These are phyloP conservation scores for Vitis labrusca DNA, from an alignment of 164 flowering plant genomes.

Conservation along the genomic window DNA sequence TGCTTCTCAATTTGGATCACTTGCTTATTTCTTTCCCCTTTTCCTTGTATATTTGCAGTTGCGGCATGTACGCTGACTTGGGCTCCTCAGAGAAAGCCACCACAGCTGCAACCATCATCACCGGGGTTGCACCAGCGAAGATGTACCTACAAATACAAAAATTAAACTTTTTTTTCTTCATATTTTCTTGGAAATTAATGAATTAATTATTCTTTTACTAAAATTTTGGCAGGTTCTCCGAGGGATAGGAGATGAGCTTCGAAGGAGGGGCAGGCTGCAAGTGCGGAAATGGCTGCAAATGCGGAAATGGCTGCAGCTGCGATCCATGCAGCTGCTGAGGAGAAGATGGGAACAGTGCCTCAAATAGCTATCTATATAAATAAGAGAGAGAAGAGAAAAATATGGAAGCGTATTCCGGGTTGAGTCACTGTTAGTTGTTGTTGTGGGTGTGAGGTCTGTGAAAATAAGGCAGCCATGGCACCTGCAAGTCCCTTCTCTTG, in stretches of 20 bases:
- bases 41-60: constrained; percentile 11
- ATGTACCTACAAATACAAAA: constrained; percentile 6
- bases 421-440: too few relatives aligned
- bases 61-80: constrained; percentile 25
- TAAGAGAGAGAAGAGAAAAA: neutral
- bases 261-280: constrained; percentile 23
- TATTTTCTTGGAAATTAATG: neutral
- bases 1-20: neutral
- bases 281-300: constrained; percentile 2
- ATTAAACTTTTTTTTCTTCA: too few relatives aligned
- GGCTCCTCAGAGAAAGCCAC: constrained; percentile 14
- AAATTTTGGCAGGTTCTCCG: constrained; percentile 16
- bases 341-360: neutral
- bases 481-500: too few relatives aligned
- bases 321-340: constrained; percentile 18
- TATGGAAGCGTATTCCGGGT: too few relatives aligned
- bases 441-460: too few relatives aligned
- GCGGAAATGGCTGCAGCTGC: constrained; percentile 28
- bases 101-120: constrained; percentile 19
- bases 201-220: neutral
- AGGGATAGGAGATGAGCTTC: constrained; percentile 22
- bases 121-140: constrained; percentile 30
- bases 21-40: neutral
- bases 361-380: neutral
- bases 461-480: too few relatives aligned